phyloP scores from a whole-genome alignment of 2,329 filamentous ascomycete species.

The Aspergillus sp. region DNA sequence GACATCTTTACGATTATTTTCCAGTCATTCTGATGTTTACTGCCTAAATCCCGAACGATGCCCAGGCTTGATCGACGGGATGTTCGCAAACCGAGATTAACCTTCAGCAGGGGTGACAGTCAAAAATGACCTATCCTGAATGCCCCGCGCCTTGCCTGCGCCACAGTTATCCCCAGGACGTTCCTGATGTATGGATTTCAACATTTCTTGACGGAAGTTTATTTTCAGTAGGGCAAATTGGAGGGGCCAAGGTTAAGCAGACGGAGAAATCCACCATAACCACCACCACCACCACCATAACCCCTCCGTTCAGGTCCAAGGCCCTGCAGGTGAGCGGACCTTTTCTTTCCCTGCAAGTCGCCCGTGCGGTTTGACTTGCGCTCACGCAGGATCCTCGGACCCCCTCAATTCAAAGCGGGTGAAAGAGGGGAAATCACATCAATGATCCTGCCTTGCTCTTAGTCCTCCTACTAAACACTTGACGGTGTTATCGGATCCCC shows the following conservation, averaged over 20 bases:
- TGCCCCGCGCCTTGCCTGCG: slow-evolving; percentile 2
- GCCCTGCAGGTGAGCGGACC: slow-evolving; percentile 20
- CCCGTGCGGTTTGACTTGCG: slow-evolving; percentile 10
- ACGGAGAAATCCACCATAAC: not conserved
- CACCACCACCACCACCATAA: not conserved
- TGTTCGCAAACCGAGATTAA: not conserved
- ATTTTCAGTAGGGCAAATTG: not conserved
- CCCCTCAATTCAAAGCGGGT: not conserved
- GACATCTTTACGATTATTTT: not conserved
- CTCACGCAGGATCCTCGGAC: slow-evolving; percentile 7
- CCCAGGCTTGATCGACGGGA: not conserved
- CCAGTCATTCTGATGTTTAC: not conserved
- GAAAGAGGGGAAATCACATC: slow-evolving; percentile 4
- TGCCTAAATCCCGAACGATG: not conserved
- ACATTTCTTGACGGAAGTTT: not conserved
- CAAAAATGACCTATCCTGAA: not conserved
- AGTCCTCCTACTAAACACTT: not conserved
- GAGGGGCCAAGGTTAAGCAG: not conserved
- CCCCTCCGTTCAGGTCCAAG: slow-evolving; percentile 6
- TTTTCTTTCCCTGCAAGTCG: slow-evolving; percentile 15
- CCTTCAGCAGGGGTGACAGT: not conserved
- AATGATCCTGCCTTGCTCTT: not conserved
- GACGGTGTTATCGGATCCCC: not conserved
- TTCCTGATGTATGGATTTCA: slow-evolving; percentile 3
- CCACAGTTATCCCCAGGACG: not conserved